These are phyloP conservation scores for Hypoxylon intermedium DNA, from an alignment of 495 filamentous ascomycete species.

Conservation along the genomic window DNA sequence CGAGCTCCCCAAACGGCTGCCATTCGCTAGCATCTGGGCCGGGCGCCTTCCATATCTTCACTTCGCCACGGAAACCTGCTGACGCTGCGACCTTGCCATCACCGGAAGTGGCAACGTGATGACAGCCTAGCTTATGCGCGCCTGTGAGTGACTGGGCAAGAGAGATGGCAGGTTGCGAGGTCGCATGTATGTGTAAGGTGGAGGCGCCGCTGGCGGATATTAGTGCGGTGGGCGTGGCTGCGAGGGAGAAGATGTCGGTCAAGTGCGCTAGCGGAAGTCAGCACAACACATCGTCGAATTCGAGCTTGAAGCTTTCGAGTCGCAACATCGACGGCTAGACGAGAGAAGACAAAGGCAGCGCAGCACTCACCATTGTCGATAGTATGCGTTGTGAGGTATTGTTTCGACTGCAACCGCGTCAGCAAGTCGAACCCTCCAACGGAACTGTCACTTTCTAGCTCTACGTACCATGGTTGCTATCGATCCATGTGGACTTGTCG, in stretches of 20 bases:
- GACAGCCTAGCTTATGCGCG: constrained; percentile 85
- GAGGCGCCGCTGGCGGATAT: constrained; percentile 86
- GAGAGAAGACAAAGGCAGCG: background rate
- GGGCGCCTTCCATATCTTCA: constrained; percentile 74
- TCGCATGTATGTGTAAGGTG: constrained; percentile 77
- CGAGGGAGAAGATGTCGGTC: constrained; percentile 88
- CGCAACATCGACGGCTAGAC: background rate
- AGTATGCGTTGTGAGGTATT: constrained; percentile 92
- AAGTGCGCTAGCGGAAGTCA: constrained; percentile 69
- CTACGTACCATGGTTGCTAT: constrained; percentile 29
- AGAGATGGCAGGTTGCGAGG: constrained; percentile 70
- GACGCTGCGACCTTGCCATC: constrained; percentile 76
- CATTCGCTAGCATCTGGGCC: constrained; percentile 61
- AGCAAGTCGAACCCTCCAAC: background rate
- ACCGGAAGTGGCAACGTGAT: constrained; percentile 78
- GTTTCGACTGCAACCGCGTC: constrained; percentile 75
- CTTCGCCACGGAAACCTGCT: constrained; percentile 85
- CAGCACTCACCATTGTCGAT: constrained; percentile 75
- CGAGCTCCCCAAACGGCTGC: constrained; percentile 49
- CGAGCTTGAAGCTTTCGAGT: constrained; percentile 12
- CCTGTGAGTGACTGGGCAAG: constrained; percentile 75
- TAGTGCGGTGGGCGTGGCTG: constrained; percentile 76
- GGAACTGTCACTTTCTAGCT: background rate
- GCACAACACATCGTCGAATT: constrained; percentile 5
- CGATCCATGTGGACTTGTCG: constrained; percentile 17